phyloP scores from a whole-genome alignment of 139 green algal genomes.

The Trebouxia sp. region DNA sequence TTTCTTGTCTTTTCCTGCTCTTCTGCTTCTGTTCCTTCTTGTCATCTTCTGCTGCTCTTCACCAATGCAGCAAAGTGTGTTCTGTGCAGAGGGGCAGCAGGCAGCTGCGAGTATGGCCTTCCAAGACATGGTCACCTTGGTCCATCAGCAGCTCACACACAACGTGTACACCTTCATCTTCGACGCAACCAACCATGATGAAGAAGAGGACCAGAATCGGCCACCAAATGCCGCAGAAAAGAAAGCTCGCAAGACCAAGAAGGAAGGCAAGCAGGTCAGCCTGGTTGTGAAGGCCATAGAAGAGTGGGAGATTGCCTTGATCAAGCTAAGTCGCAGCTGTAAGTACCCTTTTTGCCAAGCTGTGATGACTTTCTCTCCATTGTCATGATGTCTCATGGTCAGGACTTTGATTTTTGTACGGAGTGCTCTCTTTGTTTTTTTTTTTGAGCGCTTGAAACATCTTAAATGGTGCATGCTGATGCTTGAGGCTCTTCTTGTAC shows the following conservation, averaged over 20 bases:
- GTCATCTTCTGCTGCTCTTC: too few species aligned
- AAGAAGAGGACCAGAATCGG: not conserved
- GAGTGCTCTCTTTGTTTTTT: too few species aligned
- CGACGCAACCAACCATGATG: not conserved
- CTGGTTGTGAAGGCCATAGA: slow-evolving; percentile 14
- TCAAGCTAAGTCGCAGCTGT: slow-evolving; percentile 19
- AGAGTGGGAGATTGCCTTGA: slow-evolving; percentile 7
- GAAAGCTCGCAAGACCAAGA: not conserved
- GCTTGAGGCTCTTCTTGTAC: too few species aligned
- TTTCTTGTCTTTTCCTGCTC: too few species aligned
- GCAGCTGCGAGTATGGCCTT: not conserved
- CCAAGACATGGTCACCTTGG: not conserved
- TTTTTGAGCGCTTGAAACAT: too few species aligned
- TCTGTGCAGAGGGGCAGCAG: not conserved
- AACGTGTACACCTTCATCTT: slow-evolving; percentile 25
- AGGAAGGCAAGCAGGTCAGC: slow-evolving; percentile 15
- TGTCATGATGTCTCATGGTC: too few species aligned
- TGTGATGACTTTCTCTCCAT: too few species aligned
- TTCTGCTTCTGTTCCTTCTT: too few species aligned
- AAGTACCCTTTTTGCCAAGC: not conserved
- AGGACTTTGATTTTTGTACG: too few species aligned
- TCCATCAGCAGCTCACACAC: not conserved
- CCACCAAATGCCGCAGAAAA: slow-evolving; percentile 7
- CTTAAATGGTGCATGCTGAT: too few species aligned
- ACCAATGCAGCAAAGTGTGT: too few species aligned